These are phyloP conservation scores for Gastrolobium bilobum DNA, from an alignment of 306 rosid species.

Conservation along the genomic window DNA sequence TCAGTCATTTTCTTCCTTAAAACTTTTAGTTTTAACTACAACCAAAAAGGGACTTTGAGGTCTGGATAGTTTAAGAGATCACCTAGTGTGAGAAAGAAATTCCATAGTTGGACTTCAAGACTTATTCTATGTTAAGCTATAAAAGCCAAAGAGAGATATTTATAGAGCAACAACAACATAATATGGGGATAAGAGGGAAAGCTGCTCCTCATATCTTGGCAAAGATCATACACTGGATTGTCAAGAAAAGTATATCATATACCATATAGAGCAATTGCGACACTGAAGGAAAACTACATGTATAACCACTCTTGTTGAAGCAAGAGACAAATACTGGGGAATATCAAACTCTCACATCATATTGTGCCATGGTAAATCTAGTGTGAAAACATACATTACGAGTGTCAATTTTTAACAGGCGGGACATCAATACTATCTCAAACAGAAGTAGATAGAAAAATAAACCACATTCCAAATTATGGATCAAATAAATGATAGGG, in stretches of 20 bases:
- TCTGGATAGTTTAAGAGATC: conserved; percentile 1
- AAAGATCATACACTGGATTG: neutral
- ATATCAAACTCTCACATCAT: conserved; percentile 6
- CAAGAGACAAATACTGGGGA: neutral
- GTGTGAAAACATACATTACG: neutral
- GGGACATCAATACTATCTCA: neutral
- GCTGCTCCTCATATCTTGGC: conserved; percentile 3
- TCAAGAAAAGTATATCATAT: neutral
- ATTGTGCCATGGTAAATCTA: conserved; percentile 6
- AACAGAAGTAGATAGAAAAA: conserved; percentile 31
- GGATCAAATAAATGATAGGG: neutral
- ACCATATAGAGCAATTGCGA: neutral
- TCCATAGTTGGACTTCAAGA: conserved; percentile 21
- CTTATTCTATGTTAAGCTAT: neutral
- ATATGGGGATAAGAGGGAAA: neutral
- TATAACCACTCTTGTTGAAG: neutral
- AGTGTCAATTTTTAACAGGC: conserved; percentile 12
- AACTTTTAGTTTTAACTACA: conserved; percentile 5
- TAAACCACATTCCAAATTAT: conserved; percentile 3
- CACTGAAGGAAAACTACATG: neutral
- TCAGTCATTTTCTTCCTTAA: neutral
- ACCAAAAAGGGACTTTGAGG: neutral
- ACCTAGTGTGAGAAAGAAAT: conserved; percentile 15
- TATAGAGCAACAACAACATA: conserved; percentile 6
- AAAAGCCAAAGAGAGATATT: neutral